Conservation (phyloP, 805 yeast genomes). For the Lipomyces spencermartinsiae region DNA sequence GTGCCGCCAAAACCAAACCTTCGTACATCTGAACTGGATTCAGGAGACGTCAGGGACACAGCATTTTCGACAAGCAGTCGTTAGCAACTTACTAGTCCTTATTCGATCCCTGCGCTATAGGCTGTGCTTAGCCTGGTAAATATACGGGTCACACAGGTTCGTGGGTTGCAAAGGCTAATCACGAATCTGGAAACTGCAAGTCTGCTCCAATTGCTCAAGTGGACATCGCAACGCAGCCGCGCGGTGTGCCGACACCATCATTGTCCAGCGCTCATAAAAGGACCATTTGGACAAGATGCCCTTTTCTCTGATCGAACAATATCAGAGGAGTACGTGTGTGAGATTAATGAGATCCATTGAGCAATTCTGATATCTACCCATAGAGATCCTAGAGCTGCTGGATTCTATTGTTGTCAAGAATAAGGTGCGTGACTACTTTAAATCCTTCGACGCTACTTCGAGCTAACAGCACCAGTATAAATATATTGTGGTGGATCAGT, state of each 20-base stretch:
- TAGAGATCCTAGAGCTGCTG: conserved; percentile 28
- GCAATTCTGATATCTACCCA: not conserved
- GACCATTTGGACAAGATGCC: conserved; percentile 23
- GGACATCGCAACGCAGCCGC: not conserved
- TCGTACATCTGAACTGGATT: not conserved
- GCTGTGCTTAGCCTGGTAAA: not conserved
- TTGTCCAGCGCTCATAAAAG: not conserved
- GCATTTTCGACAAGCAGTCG: not conserved
- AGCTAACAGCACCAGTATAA: conserved; percentile 43
- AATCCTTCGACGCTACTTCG: not conserved
- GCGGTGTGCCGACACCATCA: not conserved
- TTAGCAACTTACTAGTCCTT: not conserved
- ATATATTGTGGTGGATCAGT: conserved; percentile 63
- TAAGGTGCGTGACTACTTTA: conserved; percentile 17
- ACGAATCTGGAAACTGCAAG: not conserved
- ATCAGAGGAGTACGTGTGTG: conserved; percentile 24
- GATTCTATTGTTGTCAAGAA: conserved; percentile 30
- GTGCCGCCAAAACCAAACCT: not conserved
- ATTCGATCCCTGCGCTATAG: not conserved
- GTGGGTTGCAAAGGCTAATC: not conserved
- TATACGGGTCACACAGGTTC: not conserved
- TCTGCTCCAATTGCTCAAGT: not conserved
- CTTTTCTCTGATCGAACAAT: conserved; percentile 28
- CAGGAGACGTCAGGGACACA: not conserved
- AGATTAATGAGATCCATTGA: not conserved